phyloP scores from a whole-genome alignment of 2,329 filamentous ascomycete species.

The Penicillium crustosum region DNA sequence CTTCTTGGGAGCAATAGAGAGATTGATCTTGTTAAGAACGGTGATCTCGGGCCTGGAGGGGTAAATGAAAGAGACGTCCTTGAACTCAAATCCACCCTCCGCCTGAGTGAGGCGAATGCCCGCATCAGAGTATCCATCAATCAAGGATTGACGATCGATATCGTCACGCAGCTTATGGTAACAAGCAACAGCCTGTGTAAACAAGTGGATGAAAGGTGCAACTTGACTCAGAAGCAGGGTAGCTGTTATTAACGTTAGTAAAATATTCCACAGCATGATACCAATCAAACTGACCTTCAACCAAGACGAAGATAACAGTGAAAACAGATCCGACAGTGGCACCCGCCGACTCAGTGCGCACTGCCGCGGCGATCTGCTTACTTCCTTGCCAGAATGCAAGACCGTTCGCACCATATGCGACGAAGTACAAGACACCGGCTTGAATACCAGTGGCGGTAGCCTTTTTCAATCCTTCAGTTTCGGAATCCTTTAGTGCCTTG shows the following conservation, averaged over 20 bases:
- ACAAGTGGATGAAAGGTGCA: constrained; percentile 47
- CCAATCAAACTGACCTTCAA: constrained; percentile 32
- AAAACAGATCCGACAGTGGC: constrained; percentile 38
- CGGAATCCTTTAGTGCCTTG: constrained; percentile 51
- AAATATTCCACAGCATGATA: neutral
- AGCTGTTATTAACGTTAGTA: constrained; percentile 26
- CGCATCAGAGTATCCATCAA: constrained; percentile 40
- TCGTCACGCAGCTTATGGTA: constrained; percentile 60
- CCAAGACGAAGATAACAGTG: constrained; percentile 42
- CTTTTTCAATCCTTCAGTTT: constrained; percentile 58
- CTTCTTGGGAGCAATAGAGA: constrained; percentile 44
- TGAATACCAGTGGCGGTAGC: constrained; percentile 58
- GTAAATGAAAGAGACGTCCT: constrained; percentile 38
- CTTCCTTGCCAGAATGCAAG: constrained; percentile 69
- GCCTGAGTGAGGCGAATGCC: constrained; percentile 27
- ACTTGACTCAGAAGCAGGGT: constrained; percentile 42
- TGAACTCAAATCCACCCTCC: constrained; percentile 35
- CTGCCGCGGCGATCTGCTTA: constrained; percentile 49
- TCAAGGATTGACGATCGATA: constrained; percentile 53
- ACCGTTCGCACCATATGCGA: constrained; percentile 66
- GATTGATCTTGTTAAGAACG: constrained; percentile 30
- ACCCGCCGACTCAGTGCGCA: constrained; percentile 18
- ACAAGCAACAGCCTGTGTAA: constrained; percentile 51
- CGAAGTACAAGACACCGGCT: constrained; percentile 64
- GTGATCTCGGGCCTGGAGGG: constrained; percentile 32